Percentiles rank a stretch among this genome's conserved stretches.
Evolutionary conservation across 441 rosid genomes (phyloP).

Genomic region (Metrosideros polymorpha): DNA sequence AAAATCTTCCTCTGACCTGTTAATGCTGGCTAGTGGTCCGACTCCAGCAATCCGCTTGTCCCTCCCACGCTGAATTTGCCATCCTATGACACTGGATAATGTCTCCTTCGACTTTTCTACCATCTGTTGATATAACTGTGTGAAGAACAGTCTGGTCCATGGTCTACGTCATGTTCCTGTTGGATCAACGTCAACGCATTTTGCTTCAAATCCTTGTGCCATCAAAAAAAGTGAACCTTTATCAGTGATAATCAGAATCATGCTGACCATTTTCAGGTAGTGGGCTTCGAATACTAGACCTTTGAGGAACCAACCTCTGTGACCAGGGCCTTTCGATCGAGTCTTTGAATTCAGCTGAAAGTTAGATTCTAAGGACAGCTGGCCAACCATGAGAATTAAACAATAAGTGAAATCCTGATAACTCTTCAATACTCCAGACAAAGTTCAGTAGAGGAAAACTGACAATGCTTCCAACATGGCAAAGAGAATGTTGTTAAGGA

Average conservation of each 20-base stretch:
- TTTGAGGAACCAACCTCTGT: neutral
- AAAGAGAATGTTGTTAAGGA: neutral
- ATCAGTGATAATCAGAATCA: neutral
- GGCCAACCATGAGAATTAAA: neutral
- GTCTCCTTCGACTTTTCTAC: neutral
- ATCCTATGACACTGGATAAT: neutral
- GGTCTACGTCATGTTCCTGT: neutral
- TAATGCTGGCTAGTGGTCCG: neutral
- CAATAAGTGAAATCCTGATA: neutral
- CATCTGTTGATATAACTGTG: neutral
- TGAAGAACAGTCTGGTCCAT: neutral
- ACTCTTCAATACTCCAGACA: neutral
- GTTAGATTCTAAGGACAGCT: neutral
- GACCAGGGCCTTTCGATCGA: neutral
- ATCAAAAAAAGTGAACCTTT: neutral
- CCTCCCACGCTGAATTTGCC: neutral
- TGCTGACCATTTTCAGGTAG: neutral
- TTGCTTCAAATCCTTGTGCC: neutral
- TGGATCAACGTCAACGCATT: neutral
- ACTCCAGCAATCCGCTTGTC: neutral
- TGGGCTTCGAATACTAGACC: neutral
- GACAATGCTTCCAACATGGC: neutral
- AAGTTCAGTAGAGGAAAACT: neutral
- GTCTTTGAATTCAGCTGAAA: neutral
- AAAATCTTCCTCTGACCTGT: neutral